Base-by-base conservation (phyloP, 768 basidiomycete species). In the Leucocoprinus birnbaumii region DNA sequence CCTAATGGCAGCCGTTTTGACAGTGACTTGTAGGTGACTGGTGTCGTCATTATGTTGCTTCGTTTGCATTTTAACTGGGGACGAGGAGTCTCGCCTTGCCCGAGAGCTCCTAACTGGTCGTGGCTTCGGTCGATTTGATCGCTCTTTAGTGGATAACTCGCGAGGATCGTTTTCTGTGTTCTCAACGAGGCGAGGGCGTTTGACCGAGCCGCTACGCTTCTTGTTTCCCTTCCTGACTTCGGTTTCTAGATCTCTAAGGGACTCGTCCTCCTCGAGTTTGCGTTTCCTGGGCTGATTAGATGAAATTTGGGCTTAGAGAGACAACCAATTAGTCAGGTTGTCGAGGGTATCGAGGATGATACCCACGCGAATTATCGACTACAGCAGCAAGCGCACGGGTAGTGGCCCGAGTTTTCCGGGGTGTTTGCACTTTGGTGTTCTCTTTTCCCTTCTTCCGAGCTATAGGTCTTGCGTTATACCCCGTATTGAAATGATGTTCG, bases 51-150 rank as follows among this genome's bases (percentile, higher is more conserved):
- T 25, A n/a, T 16, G 19, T 8, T 21, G n/a, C 24, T 19, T 8
- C 54, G 43, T 27, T 18, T 19, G 13, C 13, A 24, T 18, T 41
- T 26, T 37, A 1, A 53, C 52, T 3, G 37, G 40, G 18, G 72
- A 66, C 25, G 74, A 71, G 5, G 61, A 59, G 34, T 69, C 68
- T 16, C 61, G 66, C 59, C 70, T 71, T 58, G 66, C 71, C 2
- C 64, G 64, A 55, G 66, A 68, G 56, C 66, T 72, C 53, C 68
- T 75, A 3, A 61, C 58, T 25, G 57, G 52, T 3, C 53, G 62
- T 46, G 56, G 35, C 22, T 43, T 55, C 19, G 41, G 14, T 22
- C 41, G 35, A 8, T 53, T 38, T 24, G 46, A 16, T 41, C 26
- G 41, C 7, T 37, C 42, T 21, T 26, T 9, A 16, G 25, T 14